Base-by-base conservation (phyloP, 2,329 filamentous ascomycete genomes). In the Hirsutella thompsonii region DNA sequence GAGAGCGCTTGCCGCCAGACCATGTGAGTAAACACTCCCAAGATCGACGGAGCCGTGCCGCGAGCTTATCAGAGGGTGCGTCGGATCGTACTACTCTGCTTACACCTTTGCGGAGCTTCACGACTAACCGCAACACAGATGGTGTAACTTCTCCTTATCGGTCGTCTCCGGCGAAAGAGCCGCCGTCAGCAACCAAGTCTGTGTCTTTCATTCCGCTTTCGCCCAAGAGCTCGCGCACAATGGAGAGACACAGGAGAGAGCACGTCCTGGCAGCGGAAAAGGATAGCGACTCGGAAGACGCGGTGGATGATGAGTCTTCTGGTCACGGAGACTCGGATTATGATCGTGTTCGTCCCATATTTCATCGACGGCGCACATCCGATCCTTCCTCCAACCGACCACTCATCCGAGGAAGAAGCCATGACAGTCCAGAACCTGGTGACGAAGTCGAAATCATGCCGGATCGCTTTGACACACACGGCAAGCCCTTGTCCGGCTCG, bases 161-260 rank as follows among this genome's bases (percentile, higher is more conserved):
- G 18, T 20, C 28, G 14, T 36, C 38, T n/a, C 20, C 36, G 14
- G 19, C 26, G 26, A 39, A 33, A 8, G 38, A 36, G 8, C 35
- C 37, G n/a, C 23, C 36, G 1, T 23, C 32, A 14, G 44, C 47
- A 10, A 44, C 57, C 19, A 69, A 69, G 44, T 64, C 64, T 1
- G 68, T 73, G 1, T 48, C 56, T 2, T 74, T 72, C 41, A 60
- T 64, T 2, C 69, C 70, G 0, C 50, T 74, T 33, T 73, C 69
- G 3, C 70, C 70, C 1, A 63, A 67, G 40, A 71, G 68, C 14
- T 64, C 64, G 0, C 61, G 55, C 41, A 70, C 68, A 0, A 63
- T 72, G 50, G 55, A 59, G 18, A 53, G 58, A 20, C 68, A 69
- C 44, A 61, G 52, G 32, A 52, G 52, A 28, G 54, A 59, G 11